Percentiles rank a stretch among this genome's conserved stretches.
phyloP scores from a whole-genome alignment of 2,329 filamentous ascomycete species.

The Clonostachys sp. region DNA sequence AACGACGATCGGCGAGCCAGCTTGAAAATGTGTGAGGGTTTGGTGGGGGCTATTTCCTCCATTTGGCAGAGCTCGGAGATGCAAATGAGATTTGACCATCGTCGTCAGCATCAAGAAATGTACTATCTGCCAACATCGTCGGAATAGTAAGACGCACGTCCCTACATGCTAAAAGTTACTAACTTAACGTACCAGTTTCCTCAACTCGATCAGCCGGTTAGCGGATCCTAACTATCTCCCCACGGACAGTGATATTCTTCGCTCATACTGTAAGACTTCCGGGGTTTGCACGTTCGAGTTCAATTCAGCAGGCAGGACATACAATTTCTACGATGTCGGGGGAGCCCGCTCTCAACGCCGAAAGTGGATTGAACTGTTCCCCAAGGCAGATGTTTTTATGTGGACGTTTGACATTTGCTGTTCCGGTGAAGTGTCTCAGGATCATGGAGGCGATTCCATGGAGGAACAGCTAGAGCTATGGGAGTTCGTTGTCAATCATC shows the following conservation, averaged over 20 bases:
- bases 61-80: no score
- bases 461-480: neutral
- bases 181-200: neutral
- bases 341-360: neutral
- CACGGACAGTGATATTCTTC: neutral
- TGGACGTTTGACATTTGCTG: neutral
- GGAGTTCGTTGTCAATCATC: neutral
- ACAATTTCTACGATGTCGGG: neutral
- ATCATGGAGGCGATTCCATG: neutral
- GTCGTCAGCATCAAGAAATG: no score
- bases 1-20: no score
- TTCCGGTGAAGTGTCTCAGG: neutral
- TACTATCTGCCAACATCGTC: neutral
- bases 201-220: neutral
- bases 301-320: neutral
- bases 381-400: neutral
- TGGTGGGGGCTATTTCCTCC: no score
- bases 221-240: neutral
- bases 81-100: no score
- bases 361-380: neutral
- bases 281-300: neutral
- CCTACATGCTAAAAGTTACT: neutral
- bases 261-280: neutral
- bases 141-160: neutral
- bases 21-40: no score